Evolutionary conservation across 2,329 filamentous ascomycete species (phyloP), one percentile per base, ranked within the genome.

Genomic region (Trichophyton benhamiae): DNA sequence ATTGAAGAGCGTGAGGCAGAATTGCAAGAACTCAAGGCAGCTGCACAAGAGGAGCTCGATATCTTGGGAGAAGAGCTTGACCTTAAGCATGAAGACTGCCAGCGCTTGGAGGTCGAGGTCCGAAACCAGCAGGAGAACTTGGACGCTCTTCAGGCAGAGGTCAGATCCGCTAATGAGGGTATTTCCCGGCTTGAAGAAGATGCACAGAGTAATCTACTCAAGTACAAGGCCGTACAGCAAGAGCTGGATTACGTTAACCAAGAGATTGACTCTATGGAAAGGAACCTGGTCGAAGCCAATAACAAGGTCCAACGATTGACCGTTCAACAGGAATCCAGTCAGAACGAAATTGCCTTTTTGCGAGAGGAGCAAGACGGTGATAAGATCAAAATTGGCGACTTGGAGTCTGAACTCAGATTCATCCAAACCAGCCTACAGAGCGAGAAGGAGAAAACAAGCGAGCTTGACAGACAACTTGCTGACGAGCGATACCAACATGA

Each of bases 341-440:
- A 96, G 68, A 87, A 87, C 63, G 94, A 99, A 73, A 95, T 97
- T 74, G 86, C 89, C 0, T 99, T 99, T 80, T 75, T 99, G 58
- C 86, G 94, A 1, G 94, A 99, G 71, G 94, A 99, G 77, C 94
- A 99, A 74, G 94, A 99, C 74, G 84, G 83, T 17, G 94, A 99
- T 78, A 99, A 99, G 80, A 95, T 99, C 72, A 91, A 91, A 75
- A 97, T 99, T 68, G 90, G 92, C 42, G 91, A 97, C 69, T 80
- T 97, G 6, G 91, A 97, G 70, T 88, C 89, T 7, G 85, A 87
- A 13, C 77, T 96, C 42, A 88, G 89, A 68, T 87, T 84, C 61
- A 82, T 85, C n/a, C 88, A 95, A 71, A 84, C 90, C 69, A 83
- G 79, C 57, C 77, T 96, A n/a, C 83, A 87, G 61, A 91, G 94